Evolutionary conservation across 441 rosid genomes (phyloP), one percentile per base, ranked within the genome.

Genomic region (Capsella rubella): DNA sequence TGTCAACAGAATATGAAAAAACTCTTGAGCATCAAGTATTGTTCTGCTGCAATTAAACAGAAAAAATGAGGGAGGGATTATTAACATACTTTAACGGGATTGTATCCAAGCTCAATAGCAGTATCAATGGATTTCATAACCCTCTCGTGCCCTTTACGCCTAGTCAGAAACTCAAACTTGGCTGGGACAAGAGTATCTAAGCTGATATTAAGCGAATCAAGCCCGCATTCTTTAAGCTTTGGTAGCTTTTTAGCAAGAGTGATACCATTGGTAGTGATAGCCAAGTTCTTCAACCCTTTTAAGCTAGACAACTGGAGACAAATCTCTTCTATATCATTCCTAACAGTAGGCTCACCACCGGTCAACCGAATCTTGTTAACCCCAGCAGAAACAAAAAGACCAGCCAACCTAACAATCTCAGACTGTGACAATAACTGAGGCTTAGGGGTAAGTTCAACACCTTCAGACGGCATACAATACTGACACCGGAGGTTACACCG

Each of bases 381-480:
- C 0, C 99, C 99, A 50, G 97, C 86, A 69, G 82, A 71, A 28
- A 90, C 97, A 69, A 92, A 94, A 28, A 94, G 88, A 77, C 76
- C 49, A 51, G 95, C 92, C 77, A 94, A 75, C 57, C 81, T 87
- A 59, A 92, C 71, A 62, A 92, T 86, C 89, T 94, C 99, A 39
- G 80, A 64, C 59, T 62, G 84, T 1, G 89, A 82, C 9, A 94
- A 84, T 71, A 94, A 76, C 50, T 83, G 85, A 32, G 99, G 84
- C 21, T 54, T 72, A 11, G 95, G 89, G 72, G 95, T 89, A 55
- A 94, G 96, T 49, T 90, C 93, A 62, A 87, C 91, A 2, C 99
- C 99, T 61, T 92, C 97, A 13, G 89, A 73, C 0, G 97, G 97
- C 99, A 92, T 92, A 78, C 97, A 94, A 50, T 94, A 94, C 34